Evolutionary conservation across 257 asterid genomes (phyloP), one percentile per base, ranked within the genome.

Genomic region (Buddleja alternifolia): DNA sequence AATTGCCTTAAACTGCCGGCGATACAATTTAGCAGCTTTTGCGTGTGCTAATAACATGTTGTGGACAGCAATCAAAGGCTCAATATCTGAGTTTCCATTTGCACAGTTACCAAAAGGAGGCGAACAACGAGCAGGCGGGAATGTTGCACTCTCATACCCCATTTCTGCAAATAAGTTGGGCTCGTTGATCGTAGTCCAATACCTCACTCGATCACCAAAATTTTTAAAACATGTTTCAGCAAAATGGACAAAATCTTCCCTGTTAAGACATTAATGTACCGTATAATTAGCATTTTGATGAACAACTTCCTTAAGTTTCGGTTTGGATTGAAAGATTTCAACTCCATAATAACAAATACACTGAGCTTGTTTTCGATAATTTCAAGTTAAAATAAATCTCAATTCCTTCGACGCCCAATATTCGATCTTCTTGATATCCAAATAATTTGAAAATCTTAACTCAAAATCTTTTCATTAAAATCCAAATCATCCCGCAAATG

Each of bases 31-130:
- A 60, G 79, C 84, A n/a, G 92, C 92, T 71, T 76, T 89, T 64
- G 90, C 92, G 75, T 92, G 97, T 20, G 83, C 96, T 74, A 89
- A 55, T 61, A 91, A 47, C 91, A 83, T 81, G 57, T 89, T 85
- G 72, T 89, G 96, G 61, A 32, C 67, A 1, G 75, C 83, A 53
- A 78, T 60, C 70, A 92, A 77, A 69, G 97, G 96, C 80, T 89
- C 96, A 0, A 79, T 71, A 54, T 92, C 97, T 7, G 95, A 86
- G 76, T 88, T 88, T 25, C 97, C 98, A 69, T 47, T 20, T 1
- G 78, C 63, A 68, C 97, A 90, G 39, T 79, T 54, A 15, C 97
- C 96, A 67, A 88, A 92, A 34, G 96, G 96, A 3, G 75, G 81
- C 6, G 98, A 83, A 54, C 98, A 90, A 21, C 71, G 96, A 63